Evolutionary conservation across 441 rosid species (phyloP).

Genomic region (Lepidium campestre): DNA sequence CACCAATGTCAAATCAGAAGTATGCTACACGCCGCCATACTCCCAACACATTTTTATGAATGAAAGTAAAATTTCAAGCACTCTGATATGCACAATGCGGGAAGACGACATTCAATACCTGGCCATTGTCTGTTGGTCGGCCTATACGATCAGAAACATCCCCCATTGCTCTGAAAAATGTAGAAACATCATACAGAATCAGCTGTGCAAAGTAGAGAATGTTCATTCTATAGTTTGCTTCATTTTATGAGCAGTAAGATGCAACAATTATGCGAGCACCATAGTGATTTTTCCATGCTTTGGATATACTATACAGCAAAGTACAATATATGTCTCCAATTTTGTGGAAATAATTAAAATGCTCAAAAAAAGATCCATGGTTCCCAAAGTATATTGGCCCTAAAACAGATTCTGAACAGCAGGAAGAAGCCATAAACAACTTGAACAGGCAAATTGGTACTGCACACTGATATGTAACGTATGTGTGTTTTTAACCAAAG

Average conservation of each 20-base stretch:
- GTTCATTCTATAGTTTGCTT: background rate
- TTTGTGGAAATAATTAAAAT: background rate
- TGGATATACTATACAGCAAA: background rate
- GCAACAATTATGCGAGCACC: background rate
- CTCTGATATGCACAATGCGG: background rate
- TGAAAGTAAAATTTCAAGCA: background rate
- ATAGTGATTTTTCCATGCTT: background rate
- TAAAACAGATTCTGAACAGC: background rate
- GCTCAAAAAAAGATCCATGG: background rate
- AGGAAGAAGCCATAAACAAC: background rate
- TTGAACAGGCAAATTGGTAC: background rate
- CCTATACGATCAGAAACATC: constrained; percentile 97
- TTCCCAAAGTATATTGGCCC: background rate
- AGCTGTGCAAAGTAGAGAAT: background rate
- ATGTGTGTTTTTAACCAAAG: background rate
- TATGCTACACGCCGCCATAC: constrained; percentile 1
- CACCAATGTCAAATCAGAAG: background rate
- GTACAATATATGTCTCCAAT: background rate
- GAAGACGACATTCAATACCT: constrained; percentile 42
- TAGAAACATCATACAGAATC: background rate
- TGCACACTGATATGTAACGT: background rate
- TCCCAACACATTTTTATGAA: background rate
- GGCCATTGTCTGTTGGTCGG: constrained; percentile 94
- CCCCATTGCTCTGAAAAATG: constrained; percentile 80
- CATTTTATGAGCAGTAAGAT: background rate